Conservation (phyloP, 768 basidiomycete species). For the Macrocybe gigantea region DNA sequence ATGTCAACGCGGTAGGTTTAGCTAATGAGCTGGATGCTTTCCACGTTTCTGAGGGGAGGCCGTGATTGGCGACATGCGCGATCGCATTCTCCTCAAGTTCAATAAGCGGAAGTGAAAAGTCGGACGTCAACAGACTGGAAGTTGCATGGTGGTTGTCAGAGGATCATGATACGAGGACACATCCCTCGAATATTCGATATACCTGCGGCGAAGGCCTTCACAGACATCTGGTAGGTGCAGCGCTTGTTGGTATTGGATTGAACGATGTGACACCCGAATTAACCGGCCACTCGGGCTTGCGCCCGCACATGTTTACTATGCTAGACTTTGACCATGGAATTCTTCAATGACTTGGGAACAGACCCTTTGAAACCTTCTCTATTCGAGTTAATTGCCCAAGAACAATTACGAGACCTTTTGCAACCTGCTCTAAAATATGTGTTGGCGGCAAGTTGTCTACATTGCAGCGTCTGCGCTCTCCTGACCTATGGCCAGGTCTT, state of each 20-base stretch:
- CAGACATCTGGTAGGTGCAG: too few species aligned
- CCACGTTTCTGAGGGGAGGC: conserved; percentile 9
- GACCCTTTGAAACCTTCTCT: conserved; percentile 76
- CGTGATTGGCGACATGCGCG: conserved; percentile 8
- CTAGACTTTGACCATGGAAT: conserved; percentile 51
- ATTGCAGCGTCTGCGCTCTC: neutral
- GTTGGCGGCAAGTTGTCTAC: conserved; percentile 58
- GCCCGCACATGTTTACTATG: too few species aligned
- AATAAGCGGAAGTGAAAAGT: too few species aligned
- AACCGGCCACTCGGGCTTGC: too few species aligned
- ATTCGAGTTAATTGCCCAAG: conserved; percentile 91
- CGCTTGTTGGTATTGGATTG: too few species aligned
- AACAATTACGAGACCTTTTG: conserved; percentile 85
- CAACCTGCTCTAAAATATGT: conserved; percentile 96
- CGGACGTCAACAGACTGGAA: too few species aligned
- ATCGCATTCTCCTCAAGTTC: neutral
- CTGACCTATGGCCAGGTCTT: conserved; percentile 59
- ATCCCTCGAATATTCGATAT: too few species aligned
- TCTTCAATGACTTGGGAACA: conserved; percentile 71
- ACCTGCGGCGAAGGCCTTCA: too few species aligned
- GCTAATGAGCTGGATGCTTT: conserved; percentile 12
- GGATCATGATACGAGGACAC: too few species aligned
- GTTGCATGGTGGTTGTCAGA: too few species aligned
- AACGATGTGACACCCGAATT: too few species aligned
- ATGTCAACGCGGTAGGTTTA: conserved; percentile 18